Evolutionary conservation across 352 stramenopile species (phyloP).

Genomic region (Pythium biforme): DNA sequence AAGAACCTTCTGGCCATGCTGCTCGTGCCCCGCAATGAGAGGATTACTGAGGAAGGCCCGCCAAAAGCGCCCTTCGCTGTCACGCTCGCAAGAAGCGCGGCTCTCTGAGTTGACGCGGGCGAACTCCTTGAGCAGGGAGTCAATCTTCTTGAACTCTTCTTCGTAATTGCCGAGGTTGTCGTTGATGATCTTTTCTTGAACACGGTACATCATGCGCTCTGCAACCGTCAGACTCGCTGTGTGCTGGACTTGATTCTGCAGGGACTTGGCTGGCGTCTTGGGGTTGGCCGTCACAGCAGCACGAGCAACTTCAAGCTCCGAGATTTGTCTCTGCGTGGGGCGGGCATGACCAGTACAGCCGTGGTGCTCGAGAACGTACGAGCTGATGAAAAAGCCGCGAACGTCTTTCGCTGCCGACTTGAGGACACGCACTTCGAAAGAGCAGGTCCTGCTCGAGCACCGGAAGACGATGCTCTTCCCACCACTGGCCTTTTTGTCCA

Average conservation of each 20-base stretch:
- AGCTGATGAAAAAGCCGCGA: conserved; percentile 1
- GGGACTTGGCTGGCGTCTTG: not conserved
- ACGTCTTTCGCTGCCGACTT: not conserved
- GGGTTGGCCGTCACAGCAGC: conserved; percentile 1
- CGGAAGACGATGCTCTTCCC: conserved; percentile 7
- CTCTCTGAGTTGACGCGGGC: not conserved
- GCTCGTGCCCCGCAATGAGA: not conserved
- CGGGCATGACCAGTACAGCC: not conserved
- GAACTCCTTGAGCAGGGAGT: conserved; percentile 3
- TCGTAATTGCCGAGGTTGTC: conserved; percentile 5
- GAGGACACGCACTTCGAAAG: conserved; percentile 11
- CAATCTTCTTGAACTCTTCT: conserved; percentile 1
- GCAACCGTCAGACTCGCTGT: not conserved
- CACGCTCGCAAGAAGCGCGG: not conserved
- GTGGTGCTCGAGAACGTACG: not conserved
- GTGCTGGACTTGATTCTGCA: conserved; percentile 1
- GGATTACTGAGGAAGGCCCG: conserved; percentile 1
- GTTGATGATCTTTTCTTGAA: conserved; percentile 4
- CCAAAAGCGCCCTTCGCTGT: not conserved
- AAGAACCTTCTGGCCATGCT: conserved; percentile 11
- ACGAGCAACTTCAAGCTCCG: not conserved
- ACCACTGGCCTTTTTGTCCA: conserved; percentile 7
- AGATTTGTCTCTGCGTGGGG: not conserved
- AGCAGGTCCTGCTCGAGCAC: conserved; percentile 1
- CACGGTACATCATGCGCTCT: conserved; percentile 7